phyloP scores from a whole-genome alignment of 305 asterid species.

The Fraxinus platypoda region DNA sequence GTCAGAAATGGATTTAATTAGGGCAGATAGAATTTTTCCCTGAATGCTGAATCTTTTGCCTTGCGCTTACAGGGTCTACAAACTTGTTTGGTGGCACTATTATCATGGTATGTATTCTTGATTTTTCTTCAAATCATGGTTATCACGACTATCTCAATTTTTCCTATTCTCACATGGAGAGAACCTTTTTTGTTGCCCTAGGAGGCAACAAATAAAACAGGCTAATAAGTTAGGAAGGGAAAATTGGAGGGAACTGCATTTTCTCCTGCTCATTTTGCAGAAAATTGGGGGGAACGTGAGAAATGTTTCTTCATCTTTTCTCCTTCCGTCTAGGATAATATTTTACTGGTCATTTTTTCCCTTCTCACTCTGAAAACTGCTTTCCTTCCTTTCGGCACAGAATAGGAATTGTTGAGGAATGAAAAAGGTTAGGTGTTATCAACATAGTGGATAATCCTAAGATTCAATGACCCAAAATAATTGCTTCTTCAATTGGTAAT shows the following conservation, averaged over 20 bases:
- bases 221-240: neutral
- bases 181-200: neutral
- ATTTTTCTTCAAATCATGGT: neutral
- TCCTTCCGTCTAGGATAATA: neutral
- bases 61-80: slow-evolving; percentile 74
- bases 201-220: neutral
- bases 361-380: neutral
- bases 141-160: neutral
- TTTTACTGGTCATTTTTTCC: neutral
- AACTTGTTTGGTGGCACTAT: slow-evolving; percentile 83
- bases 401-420: neutral
- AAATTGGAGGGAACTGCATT: neutral
- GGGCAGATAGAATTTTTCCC: slow-evolving; percentile 3
- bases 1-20: neutral
- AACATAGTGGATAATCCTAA: neutral
- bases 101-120: slow-evolving; percentile 69
- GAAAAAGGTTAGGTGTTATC: neutral
- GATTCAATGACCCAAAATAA: neutral
- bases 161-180: neutral
- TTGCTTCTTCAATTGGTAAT: neutral
- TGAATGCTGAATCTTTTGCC: slow-evolving; percentile 26
- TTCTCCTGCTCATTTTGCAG: neutral
- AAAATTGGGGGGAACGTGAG: neutral
- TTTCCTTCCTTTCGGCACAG: neutral
- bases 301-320: neutral